Base-by-base conservation (phyloP, 805 yeast species). In the Candida insectalens region DNA sequence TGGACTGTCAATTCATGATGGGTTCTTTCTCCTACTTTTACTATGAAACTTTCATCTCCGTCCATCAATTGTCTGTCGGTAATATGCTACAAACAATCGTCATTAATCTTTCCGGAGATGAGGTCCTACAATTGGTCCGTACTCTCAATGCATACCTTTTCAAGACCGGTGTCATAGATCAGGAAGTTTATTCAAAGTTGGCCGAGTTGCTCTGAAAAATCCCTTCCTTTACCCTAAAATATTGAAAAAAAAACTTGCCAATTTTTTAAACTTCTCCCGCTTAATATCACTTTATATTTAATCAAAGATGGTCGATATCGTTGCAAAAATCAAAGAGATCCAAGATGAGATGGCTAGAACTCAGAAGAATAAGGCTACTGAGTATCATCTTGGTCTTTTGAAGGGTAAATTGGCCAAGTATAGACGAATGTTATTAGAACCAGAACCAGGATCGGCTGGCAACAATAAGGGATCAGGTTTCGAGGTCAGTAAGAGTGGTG, bases 1-100 rank as follows among this genome's bases (percentile, higher is more conserved):
- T 92, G 65, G 98, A 92, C 61, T 92, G 98, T 61, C 97, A 92
- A 62, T 92, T 89, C 54, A 65, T 92, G 47, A 92, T 92, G 97
- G 98, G 98, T 9, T 83, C 94, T 26, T 92, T 92, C 54, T 72
- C 92, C 22, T 88, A 87, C 53, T 66, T 92, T 44, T 92, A 92
- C 62, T 88, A 79, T 59, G 96, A 89, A 58, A 84, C 96, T 2
- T 92, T 92, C 55, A 72, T 92, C 44, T 77, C 89, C 25, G 71
- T 74, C 28, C 73, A 74, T 42, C 76, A 79, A 55, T 62, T 78
- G 41, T 78, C 78, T 35, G 77, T 84, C 36, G 89, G 85, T 23
- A 68, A 79, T 10, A 60, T 92, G 18, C 59, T 89, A 39, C 94
- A 89, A 46, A 62, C 78, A 29, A 79, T 85, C 18, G 71, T 85